phyloP scores from a whole-genome alignment of 306 rosid genomes.

The Cyclanthera cordifolia region DNA sequence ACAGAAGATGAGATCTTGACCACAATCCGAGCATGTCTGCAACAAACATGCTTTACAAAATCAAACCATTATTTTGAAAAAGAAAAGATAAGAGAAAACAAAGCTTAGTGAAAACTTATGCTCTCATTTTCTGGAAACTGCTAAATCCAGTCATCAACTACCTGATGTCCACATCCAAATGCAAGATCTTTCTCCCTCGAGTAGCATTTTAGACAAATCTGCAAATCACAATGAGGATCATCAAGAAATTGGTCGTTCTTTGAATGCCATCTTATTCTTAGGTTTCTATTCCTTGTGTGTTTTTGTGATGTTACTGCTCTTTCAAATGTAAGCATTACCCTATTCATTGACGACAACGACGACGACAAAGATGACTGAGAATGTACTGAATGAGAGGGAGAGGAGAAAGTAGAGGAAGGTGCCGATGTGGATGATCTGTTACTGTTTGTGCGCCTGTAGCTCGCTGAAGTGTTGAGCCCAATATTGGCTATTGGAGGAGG shows the following conservation, averaged over 20 bases:
- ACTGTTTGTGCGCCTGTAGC: not conserved
- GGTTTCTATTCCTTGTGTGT: not conserved
- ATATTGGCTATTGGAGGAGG: slow-evolving; percentile 8
- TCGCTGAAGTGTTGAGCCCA: not conserved
- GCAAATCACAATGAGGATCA: slow-evolving; percentile 5
- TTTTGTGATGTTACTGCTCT: not conserved
- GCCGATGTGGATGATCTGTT: not conserved
- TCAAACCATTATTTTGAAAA: not conserved
- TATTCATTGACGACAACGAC: not conserved
- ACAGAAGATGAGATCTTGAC: slow-evolving; percentile 4
- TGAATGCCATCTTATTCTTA: not conserved
- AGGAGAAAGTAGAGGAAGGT: not conserved
- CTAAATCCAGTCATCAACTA: not conserved
- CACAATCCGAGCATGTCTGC: slow-evolving; percentile 8
- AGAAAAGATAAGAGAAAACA: not conserved
- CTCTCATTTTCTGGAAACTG: not conserved
- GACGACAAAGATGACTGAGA: not conserved
- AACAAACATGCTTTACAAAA: not conserved
- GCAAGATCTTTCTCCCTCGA: not conserved
- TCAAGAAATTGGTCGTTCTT: not conserved
- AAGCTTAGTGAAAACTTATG: not conserved
- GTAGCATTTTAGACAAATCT: slow-evolving; percentile 6
- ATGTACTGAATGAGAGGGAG: not conserved
- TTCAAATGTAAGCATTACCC: slow-evolving; percentile 3
- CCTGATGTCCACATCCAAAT: slow-evolving; percentile 11